A percentile compares a stretch with the other conserved stretches of the same genome.
Conservation (phyloP, 2,329 filamentous ascomycete species). For the Fusarium sp. region DNA sequence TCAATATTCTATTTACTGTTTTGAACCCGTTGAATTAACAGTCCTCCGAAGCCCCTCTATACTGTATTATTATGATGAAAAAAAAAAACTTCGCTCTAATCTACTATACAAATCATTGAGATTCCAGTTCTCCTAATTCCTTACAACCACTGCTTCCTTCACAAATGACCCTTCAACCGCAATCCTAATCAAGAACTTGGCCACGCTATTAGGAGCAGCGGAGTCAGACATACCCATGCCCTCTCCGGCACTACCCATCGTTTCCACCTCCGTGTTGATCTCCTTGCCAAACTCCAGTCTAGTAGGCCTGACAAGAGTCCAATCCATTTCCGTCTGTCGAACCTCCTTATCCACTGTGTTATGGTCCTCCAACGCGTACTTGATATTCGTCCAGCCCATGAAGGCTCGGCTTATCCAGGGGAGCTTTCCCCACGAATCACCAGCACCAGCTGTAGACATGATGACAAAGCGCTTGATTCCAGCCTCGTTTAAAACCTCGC, state of each 20-base stretch:
- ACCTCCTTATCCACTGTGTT: slow-evolving; percentile 55
- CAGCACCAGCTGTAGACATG: slow-evolving; percentile 57
- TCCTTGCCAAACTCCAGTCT: slow-evolving; percentile 49
- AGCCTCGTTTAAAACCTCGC: slow-evolving; percentile 51
- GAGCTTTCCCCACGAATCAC: slow-evolving; percentile 55
- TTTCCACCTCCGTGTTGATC: slow-evolving; percentile 38
- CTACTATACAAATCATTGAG: no score
- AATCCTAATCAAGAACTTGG: slow-evolving; percentile 54
- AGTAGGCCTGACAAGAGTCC: slow-evolving; percentile 54
- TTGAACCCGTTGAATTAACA: no score
- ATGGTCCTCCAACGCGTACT: slow-evolving; percentile 57
- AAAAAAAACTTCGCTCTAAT: no score
- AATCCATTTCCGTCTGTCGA: slow-evolving; percentile 52
- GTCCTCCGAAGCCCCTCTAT: no score
- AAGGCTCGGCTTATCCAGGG: slow-evolving; percentile 54
- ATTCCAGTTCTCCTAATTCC: not conserved
- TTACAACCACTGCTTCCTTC: slow-evolving; percentile 38
- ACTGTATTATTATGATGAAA: no score
- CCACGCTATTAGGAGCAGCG: slow-evolving; percentile 48
- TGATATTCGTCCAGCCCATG: slow-evolving; percentile 57
- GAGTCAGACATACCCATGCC: slow-evolving; percentile 52
- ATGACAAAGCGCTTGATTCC: slow-evolving; percentile 53
- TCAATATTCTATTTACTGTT: no score
- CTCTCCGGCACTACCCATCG: slow-evolving; percentile 49
- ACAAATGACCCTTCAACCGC: slow-evolving; percentile 46